Percentiles rank a stretch among this genome's conserved stretches.
These are phyloP conservation scores for Escallonia herrerae DNA, from an alignment of 129 eudicot species.

Conservation along the genomic window DNA sequence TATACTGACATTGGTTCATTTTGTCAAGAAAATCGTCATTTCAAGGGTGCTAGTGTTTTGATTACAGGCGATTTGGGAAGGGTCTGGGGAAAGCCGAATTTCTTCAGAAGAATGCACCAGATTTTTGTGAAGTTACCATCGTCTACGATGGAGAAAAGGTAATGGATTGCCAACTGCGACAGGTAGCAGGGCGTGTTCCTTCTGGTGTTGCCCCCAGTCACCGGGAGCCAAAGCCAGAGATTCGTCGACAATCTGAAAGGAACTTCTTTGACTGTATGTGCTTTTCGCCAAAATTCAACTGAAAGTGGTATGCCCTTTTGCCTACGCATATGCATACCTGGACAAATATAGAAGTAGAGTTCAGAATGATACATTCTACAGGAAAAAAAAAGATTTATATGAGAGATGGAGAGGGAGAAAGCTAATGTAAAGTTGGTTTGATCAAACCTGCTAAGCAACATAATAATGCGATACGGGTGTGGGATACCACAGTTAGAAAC, in stretches of 20 bases:
- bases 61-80: conserved; percentile 46
- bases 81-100: conserved; percentile 58
- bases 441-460: no score
- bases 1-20: neutral
- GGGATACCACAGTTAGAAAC: no score
- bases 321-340: no score
- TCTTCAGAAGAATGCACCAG: conserved; percentile 63
- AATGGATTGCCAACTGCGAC: conserved; percentile 9
- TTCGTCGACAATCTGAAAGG: conserved; percentile 19
- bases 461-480: no score
- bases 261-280: conserved; percentile 64
- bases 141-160: conserved; percentile 43
- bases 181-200: conserved; percentile 9
- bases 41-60: neutral
- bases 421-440: no score
- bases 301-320: neutral
- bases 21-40: neutral
- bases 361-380: no score
- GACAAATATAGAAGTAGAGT: no score
- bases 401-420: no score
- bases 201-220: conserved; percentile 27
- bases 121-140: conserved; percentile 55
- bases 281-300: conserved; percentile 48
- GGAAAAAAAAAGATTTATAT: no score
- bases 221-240: conserved; percentile 23